A percentile compares a stretch with the other conserved stretches of the same genome.
phyloP scores from a whole-genome alignment of 2,329 filamentous ascomycete genomes.

The Talaromyces sp. region DNA sequence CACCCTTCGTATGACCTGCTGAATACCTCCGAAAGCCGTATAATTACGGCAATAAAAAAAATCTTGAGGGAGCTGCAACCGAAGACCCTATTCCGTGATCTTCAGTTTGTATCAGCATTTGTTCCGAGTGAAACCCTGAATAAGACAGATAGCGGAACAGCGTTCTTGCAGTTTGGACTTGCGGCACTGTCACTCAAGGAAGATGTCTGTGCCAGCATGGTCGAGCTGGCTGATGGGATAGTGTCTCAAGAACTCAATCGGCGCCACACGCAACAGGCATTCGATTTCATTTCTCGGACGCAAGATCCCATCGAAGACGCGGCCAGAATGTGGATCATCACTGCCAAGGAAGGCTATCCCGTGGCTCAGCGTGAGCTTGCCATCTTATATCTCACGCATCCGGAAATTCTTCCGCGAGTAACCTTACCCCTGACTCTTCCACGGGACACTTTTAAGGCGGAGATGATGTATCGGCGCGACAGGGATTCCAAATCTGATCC shows the following conservation, averaged over 20 bases:
- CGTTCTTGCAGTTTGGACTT: slow-evolving; percentile 84
- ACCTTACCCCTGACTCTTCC: slow-evolving; percentile 80
- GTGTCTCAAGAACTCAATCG: slow-evolving; percentile 51
- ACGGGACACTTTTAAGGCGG: slow-evolving; percentile 82
- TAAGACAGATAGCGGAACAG: slow-evolving; percentile 60
- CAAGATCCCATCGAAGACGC: slow-evolving; percentile 59
- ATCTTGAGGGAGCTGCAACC: slow-evolving; percentile 69
- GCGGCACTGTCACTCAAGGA: slow-evolving; percentile 85
- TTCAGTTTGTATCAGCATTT: slow-evolving; percentile 66
- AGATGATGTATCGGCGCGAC: slow-evolving; percentile 65
- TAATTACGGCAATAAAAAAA: slow-evolving; percentile 61
- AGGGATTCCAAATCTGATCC: slow-evolving; percentile 69
- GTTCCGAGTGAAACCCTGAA: slow-evolving; percentile 54
- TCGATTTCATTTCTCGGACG: slow-evolving; percentile 27
- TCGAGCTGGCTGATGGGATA: slow-evolving; percentile 67
- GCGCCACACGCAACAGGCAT: slow-evolving; percentile 27
- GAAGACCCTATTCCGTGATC: slow-evolving; percentile 72
- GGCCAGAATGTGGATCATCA: slow-evolving; percentile 84
- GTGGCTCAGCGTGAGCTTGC: slow-evolving; percentile 89
- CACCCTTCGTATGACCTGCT: slow-evolving; percentile 40
- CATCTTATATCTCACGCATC: slow-evolving; percentile 87
- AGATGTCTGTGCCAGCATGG: slow-evolving; percentile 78
- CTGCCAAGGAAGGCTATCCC: slow-evolving; percentile 83
- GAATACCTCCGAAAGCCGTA: slow-evolving; percentile 55
- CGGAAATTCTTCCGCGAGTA: slow-evolving; percentile 73